Base-by-base conservation (phyloP, 306 rosid species). In the Cucurbita pepo region DNA sequence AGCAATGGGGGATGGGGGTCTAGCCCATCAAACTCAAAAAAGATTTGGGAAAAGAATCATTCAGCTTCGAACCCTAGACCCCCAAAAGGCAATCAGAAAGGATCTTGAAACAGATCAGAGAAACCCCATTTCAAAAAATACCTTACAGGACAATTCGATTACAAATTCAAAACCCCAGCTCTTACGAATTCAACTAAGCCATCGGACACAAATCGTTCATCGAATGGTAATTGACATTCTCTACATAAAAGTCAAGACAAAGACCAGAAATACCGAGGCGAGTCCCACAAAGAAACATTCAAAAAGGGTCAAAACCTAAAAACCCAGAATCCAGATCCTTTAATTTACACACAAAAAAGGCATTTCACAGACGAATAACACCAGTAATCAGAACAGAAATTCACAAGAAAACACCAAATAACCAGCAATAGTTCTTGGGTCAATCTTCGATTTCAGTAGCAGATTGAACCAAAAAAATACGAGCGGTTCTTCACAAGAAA, bases 21-120 rank as follows among this genome's bases (percentile, higher is more conserved):
- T 73, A 80, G 65, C 79, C 80, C 88, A 82, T 86, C 72, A 9
- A 40, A 40, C 58, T 41, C 43, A 5, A 76, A 53, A 3, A 56
- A 18, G 12, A 40, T 16, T 40, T 30, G 55, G 38, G 22, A 47
- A 73, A 58, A 56, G 60, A 58, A 57, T 40, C 55, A 2, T 22
- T 37, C 62, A 56, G 79, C 51, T 73, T 69, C 74, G 38, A 63
- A 76, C 70, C 80, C 77, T 73, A 44, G 55, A 77, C 47, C 64
- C 60, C 79, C 55, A 76, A 70, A 30, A 74, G n/a, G 41, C 73
- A 77, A 45, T 66, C 72, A 36, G 45, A 53, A 53, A 41, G 56
- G 75, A 75, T 77, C 82, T 56, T 13, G 62, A 79, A 82, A 58
- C 75, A 44, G 72, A 79, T 79, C 69, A 56, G 41, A 60, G 56